Base-by-base conservation (phyloP, 441 rosid species). In the Pelargonium cotyledonis region DNA sequence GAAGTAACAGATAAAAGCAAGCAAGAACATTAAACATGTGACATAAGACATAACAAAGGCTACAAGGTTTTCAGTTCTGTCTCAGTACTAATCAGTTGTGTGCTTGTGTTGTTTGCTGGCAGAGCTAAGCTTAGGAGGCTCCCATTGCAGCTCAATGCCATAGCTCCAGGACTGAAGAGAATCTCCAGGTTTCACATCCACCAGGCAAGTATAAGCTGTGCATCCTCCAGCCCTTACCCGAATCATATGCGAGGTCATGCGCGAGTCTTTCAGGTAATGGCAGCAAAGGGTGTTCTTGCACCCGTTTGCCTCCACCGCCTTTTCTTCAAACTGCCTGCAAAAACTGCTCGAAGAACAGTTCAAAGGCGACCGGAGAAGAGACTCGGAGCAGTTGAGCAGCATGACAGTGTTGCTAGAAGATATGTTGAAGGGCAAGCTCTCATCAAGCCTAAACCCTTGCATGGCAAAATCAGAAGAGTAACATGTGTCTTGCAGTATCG, bases 71-170 rank as follows among this genome's bases (percentile, higher is more conserved):
- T 41, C 8, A 9, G 9, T 41, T 6, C 9, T 6, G 5, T 41
- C 9, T 41, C 9, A 41, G 46, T 41, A 6, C 46, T 41, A 4
- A 41, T 41, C 46, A 57, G 23, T 57, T 2, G 19, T 57, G 35
- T 57, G 19, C 62, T n/a, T 6, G 7, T 47, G 65, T 55, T 31
- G 35, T 23, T 23, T 23, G 26, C 26, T 23, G 26, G 26, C 26
- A 23, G 26, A 23, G 26, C 26, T 23, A 23, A 23, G 65, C 57
- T 72, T 46, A 11, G 87, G 84, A 23, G 83, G 83, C 57, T 68
- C 2, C 88, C 88, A 84, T 68, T 85, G 90, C 19, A 85, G 78
- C 83, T 88, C 90, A 64, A 88, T 76, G 46, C 89, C 89, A 43
- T 78, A 79, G 31, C 77, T 83, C 88, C 93, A 84, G 0, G 75